Conservation (phyloP, 345 rosid genomes). For the Corchorus capsularis region DNA sequence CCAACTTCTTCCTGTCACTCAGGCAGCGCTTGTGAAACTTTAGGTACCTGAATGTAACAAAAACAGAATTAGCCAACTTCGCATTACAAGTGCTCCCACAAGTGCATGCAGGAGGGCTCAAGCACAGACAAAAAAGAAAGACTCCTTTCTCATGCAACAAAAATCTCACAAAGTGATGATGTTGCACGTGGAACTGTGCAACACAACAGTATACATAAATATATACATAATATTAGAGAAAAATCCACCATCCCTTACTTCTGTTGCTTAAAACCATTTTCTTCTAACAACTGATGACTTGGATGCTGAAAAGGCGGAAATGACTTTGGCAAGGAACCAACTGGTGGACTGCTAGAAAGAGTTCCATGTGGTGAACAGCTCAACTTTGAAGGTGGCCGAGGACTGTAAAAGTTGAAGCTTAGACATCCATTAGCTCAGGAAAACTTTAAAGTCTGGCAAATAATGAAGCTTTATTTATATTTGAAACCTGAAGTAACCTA, state of each 20-base stretch:
- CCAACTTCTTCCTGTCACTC: constrained; percentile 86
- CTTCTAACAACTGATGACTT: constrained; percentile 92
- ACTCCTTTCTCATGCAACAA: not conserved
- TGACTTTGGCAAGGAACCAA: constrained; percentile 94
- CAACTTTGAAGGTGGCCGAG: constrained; percentile 65
- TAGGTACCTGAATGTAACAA: constrained; percentile 63
- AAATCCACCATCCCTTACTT: constrained; percentile 55
- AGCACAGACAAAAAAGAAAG: constrained; percentile 1
- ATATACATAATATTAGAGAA: constrained; percentile 11
- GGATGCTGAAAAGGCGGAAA: constrained; percentile 95
- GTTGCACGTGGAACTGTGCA: not conserved
- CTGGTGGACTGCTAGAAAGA: constrained; percentile 84
- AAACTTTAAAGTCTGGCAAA: not conserved
- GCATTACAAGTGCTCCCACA: constrained; percentile 18
- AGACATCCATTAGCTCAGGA: constrained; percentile 16
- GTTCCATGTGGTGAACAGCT: constrained; percentile 75
- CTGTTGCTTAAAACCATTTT: constrained; percentile 94
- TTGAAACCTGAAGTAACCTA: constrained; percentile 2
- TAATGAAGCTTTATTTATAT: not conserved
- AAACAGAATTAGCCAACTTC: constrained; percentile 31
- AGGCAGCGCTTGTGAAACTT: constrained; percentile 92
- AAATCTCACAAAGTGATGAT: not conserved
- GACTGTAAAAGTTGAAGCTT: constrained; percentile 45
- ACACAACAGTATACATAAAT: constrained; percentile 2
- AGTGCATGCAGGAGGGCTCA: constrained; percentile 13